Conservation (phyloP, 331 rosid species). For the Pyracantha coccinea region DNA sequence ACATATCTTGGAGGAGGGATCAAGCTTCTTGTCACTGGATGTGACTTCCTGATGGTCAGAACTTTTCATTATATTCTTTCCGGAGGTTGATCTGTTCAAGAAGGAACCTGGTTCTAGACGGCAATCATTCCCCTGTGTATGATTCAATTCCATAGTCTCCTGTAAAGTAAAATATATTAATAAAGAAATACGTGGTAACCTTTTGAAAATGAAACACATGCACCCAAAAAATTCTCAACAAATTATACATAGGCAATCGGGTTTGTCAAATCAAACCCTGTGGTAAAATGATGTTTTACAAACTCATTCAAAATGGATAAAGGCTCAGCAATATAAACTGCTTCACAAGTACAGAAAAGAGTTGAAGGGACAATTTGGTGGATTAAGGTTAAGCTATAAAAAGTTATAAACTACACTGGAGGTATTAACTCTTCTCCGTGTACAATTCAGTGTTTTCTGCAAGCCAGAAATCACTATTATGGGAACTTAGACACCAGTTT, state of each 20-base stretch:
- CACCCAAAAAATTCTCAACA: neutral
- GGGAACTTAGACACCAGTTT: neutral
- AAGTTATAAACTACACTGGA: no score
- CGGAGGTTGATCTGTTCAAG: conserved; percentile 18
- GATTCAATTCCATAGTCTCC: conserved; percentile 31
- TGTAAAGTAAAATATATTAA: conserved; percentile 8
- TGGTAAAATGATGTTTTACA: neutral
- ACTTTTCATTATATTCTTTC: conserved; percentile 17
- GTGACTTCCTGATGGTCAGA: conserved; percentile 20
- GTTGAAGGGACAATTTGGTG: neutral
- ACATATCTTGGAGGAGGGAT: conserved; percentile 7
- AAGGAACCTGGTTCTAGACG: conserved; percentile 25
- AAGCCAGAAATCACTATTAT: neutral
- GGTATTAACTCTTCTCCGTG: neutral
- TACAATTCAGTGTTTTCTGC: neutral
- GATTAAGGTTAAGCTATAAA: no score
- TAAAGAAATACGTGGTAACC: neutral
- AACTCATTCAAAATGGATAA: neutral
- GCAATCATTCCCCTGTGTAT: conserved; percentile 2
- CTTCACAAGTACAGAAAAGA: neutral
- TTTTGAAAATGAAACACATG: neutral
- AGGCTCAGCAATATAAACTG: neutral
- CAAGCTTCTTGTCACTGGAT: conserved; percentile 19
- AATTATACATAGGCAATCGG: neutral
- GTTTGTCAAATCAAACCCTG: neutral